phyloP scores from a whole-genome alignment of 1,284 basidiomycete genomes.

The Melanopsichium pennsylvanicum region DNA sequence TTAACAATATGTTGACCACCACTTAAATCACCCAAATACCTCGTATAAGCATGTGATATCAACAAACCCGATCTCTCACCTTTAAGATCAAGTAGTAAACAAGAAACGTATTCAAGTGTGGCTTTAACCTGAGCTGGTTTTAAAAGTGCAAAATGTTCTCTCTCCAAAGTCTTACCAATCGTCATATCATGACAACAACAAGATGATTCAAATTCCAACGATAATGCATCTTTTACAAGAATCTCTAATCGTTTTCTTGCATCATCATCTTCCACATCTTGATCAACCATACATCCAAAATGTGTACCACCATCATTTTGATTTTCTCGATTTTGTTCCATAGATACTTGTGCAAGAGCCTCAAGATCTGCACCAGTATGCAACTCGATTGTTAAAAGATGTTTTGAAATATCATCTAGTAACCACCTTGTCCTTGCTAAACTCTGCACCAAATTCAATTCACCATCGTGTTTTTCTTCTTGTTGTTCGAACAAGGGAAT shows the following conservation, averaged over 20 bases:
- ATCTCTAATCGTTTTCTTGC: too few relatives aligned
- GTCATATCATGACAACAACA: too few relatives aligned
- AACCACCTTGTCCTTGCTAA: slow-evolving; percentile 16
- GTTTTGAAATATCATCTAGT: slow-evolving; percentile 23
- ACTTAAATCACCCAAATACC: slow-evolving; percentile 84
- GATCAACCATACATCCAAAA: not conserved
- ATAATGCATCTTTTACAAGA: too few relatives aligned
- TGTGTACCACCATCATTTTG: too few relatives aligned
- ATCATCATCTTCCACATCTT: too few relatives aligned
- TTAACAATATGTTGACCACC: slow-evolving; percentile 78
- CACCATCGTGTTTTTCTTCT: too few relatives aligned
- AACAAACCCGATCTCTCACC: slow-evolving; percentile 6
- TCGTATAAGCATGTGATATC: slow-evolving; percentile 57
- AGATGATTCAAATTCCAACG: too few relatives aligned
- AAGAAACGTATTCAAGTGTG: slow-evolving; percentile 35
- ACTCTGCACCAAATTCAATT: slow-evolving; percentile 4
- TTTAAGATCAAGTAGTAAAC: not conserved
- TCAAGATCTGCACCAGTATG: slow-evolving; percentile 19
- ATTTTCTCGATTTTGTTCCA: slow-evolving; percentile 12
- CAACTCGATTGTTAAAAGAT: slow-evolving; percentile 9
- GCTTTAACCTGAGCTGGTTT: too few relatives aligned
- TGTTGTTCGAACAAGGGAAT: slow-evolving; percentile 9
- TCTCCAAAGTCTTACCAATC: too few relatives aligned
- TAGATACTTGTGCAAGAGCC: slow-evolving; percentile 16
- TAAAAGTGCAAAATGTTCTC: too few relatives aligned